Percentiles rank a stretch among this genome's conserved stretches.
Evolutionary conservation across 108 stramenopile genomes (phyloP).

Genomic region (Nitzschia sp.): DNA sequence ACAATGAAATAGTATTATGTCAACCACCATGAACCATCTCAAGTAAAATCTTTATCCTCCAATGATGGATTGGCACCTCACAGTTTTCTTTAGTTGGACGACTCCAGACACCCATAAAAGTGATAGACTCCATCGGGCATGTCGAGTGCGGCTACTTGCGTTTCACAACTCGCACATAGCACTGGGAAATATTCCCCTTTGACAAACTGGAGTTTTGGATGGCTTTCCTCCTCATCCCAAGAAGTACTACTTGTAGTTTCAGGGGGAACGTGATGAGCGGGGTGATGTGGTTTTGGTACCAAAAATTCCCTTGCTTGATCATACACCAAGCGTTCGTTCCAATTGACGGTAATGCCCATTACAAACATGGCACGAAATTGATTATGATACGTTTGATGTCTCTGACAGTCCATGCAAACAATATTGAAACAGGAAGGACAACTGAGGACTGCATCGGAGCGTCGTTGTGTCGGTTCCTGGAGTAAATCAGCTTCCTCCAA

Average conservation of each 20-base stretch:
- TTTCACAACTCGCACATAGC: conserved; percentile 67
- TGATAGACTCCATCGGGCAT: conserved; percentile 88
- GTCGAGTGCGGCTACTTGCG: conserved; percentile 78
- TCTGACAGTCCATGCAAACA: conserved; percentile 90
- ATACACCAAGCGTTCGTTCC: conserved; percentile 59
- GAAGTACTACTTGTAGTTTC: background rate
- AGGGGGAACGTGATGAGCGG: conserved; percentile 10
- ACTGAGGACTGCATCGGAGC: conserved; percentile 68
- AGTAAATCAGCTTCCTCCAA: background rate
- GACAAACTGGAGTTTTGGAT: conserved; percentile 1
- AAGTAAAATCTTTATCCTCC: no score
- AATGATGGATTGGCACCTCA: no score
- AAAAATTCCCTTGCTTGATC: conserved; percentile 49
- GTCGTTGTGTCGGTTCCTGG: conserved; percentile 17
- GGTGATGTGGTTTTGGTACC: conserved; percentile 26
- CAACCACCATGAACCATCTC: no score
- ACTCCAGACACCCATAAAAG: conserved; percentile 80
- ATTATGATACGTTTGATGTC: conserved; percentile 72
- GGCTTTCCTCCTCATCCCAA: conserved; percentile 15
- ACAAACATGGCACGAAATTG: conserved; percentile 92
- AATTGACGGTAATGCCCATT: conserved; percentile 80
- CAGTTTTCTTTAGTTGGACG: conserved; percentile 9
- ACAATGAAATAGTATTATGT: background rate
- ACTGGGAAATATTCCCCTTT: conserved; percentile 69
- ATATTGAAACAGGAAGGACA: conserved; percentile 86